Evolutionary conservation across 495 filamentous ascomycete genomes (phyloP), one percentile per base, ranked within the genome.

Genomic region (Daldinia loculata): DNA sequence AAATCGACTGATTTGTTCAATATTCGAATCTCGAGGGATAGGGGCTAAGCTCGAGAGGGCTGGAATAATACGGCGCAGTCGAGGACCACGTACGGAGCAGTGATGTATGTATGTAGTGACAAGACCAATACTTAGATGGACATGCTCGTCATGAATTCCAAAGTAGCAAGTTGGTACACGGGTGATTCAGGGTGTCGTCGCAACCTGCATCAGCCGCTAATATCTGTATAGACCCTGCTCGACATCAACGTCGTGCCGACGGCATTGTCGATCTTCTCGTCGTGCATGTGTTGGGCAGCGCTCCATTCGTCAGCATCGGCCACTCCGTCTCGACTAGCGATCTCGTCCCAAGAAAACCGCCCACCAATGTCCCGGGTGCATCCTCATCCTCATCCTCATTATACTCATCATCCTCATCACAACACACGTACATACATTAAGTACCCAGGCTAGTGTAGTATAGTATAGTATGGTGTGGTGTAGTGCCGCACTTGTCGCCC

Each of bases 211-310:
- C 32, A 57, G 50, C 50, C 50, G 50, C 50, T 53, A 53, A 53
- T 29, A 24, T 17, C 27, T 39, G 19, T 24, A 57, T 57, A 57
- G 34, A 57, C 55, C 34, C 55, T 57, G 55, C 32, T 57, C 55
- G 55, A 57, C 55, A 57, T 57, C 30, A 57, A 57, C 30, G 34
- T 57, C 55, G 55, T 57, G 55, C 55, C 30, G 32, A 38, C 17
- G 52, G 30, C 52, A 17, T 53, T 53, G 68, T 62, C 56, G 68
- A 70, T 70, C 68, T 11, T 65, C 8, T 55, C 48, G 62, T 58
- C 61, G 32, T 61, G 68, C 68, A 70, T 62, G 43, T 53, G 41
- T 56, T 45, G 63, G 63, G 63, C 51, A 43, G 34, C 41, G 41
- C 53, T 36, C 30, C 26, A 66, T 55, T 66, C 50, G 63, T 26